These are phyloP conservation scores for Crataegus laevigata DNA, from an alignment of 306 rosid genomes.

Conservation along the genomic window DNA sequence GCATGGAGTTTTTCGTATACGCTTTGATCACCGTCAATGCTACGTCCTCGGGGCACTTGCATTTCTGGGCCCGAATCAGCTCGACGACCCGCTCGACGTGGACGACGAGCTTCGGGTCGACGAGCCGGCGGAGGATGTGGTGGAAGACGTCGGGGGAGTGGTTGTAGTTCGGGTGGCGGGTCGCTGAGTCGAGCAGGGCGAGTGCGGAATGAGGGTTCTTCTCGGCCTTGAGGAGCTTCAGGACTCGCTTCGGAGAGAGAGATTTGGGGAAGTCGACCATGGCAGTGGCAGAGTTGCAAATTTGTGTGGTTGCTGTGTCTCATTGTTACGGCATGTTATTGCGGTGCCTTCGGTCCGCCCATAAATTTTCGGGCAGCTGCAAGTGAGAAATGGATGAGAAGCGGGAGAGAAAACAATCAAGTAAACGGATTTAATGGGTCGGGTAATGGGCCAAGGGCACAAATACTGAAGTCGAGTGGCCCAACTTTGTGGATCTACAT, in stretches of 20 bases:
- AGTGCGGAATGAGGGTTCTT: slow-evolving; percentile 51
- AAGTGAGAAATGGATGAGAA: not conserved
- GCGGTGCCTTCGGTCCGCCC: not conserved
- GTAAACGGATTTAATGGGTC: not conserved
- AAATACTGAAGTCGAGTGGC: not conserved
- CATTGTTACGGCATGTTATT: slow-evolving; percentile 5
- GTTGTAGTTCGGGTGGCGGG: slow-evolving; percentile 34
- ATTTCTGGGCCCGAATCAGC: slow-evolving; percentile 40
- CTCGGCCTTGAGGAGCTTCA: slow-evolving; percentile 66
- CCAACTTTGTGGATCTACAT: not conserved
- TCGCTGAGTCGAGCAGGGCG: slow-evolving; percentile 57
- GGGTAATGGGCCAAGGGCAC: not conserved
- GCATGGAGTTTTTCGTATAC: slow-evolving; percentile 65
- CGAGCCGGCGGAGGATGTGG: slow-evolving; percentile 61
- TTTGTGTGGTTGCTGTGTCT: not conserved
- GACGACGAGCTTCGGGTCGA: slow-evolving; percentile 36
- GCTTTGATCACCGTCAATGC: slow-evolving; percentile 66
- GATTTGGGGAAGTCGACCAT: slow-evolving; percentile 61
- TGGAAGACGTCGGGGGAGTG: slow-evolving; percentile 54
- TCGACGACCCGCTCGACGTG: slow-evolving; percentile 40
- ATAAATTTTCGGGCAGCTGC: not conserved
- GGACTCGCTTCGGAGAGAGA: slow-evolving; percentile 48
- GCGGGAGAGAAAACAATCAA: not conserved
- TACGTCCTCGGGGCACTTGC: slow-evolving; percentile 64
- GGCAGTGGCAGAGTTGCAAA: slow-evolving; percentile 29